These are phyloP conservation scores for Colletotrichum salicis DNA, from an alignment of 2,329 filamentous ascomycete genomes.

Conservation along the genomic window DNA sequence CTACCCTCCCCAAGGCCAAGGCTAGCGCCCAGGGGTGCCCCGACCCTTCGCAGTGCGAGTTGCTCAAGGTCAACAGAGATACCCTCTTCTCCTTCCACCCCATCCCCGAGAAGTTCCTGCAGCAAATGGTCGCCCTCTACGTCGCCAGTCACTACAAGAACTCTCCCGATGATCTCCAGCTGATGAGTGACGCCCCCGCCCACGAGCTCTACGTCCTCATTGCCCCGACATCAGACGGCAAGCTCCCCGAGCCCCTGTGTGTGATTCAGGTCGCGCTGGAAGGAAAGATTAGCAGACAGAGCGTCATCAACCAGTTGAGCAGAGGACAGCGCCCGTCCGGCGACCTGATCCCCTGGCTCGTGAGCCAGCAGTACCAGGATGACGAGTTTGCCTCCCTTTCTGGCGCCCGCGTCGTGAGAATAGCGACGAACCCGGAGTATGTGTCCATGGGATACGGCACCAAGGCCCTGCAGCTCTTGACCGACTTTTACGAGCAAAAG, in stretches of 20 bases:
- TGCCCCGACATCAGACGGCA: conserved; percentile 81
- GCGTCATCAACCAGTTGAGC: conserved; percentile 88
- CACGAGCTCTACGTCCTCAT: conserved; percentile 97
- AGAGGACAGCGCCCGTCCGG: conserved; percentile 89
- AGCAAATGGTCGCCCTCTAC: conserved; percentile 98
- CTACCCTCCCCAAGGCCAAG: conserved; percentile 83
- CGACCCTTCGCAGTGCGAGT: conserved; percentile 89
- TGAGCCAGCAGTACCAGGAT: conserved; percentile 98
- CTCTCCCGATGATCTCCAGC: conserved; percentile 95
- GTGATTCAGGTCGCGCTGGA: conserved; percentile 95
- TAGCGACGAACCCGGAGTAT: conserved; percentile 96
- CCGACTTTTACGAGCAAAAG: conserved; percentile 94
- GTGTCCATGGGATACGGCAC: conserved; percentile 92
- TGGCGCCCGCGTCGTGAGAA: conserved; percentile 90
- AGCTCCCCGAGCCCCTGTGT: conserved; percentile 90
- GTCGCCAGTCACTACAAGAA: conserved; percentile 99
- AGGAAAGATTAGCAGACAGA: conserved; percentile 93
- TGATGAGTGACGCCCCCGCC: conserved; percentile 97
- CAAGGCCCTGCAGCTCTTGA: conserved; percentile 85
- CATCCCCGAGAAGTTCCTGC: conserved; percentile 94
- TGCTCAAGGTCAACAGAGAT: conserved; percentile 94
- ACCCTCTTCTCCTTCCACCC: conserved; percentile 98
- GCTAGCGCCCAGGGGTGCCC: conserved; percentile 81
- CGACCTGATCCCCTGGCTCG: conserved; percentile 96
- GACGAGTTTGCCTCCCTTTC: conserved; percentile 95